Conservation (phyloP, 495 filamentous ascomycete species). For the Cairneyella variabilis region DNA sequence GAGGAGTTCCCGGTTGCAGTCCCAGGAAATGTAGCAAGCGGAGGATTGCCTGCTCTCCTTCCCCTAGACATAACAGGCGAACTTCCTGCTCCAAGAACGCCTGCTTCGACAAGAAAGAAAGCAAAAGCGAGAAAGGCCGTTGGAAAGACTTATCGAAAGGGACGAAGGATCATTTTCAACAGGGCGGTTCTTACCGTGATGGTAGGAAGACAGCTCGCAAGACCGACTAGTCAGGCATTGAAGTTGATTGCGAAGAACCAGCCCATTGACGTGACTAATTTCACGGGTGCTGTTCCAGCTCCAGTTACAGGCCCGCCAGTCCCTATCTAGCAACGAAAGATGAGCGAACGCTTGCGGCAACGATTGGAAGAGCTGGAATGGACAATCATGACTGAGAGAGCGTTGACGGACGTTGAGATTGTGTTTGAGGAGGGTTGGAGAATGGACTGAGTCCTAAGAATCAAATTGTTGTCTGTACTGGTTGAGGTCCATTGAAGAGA, state of each 20-base stretch:
- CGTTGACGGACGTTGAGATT: conserved; percentile 14
- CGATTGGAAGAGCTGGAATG: conserved; percentile 12
- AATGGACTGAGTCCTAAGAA: not conserved
- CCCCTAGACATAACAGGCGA: conserved; percentile 2
- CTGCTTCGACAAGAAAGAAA: not conserved
- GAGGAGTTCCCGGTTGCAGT: not conserved
- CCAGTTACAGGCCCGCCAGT: conserved; percentile 4
- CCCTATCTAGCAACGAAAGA: conserved; percentile 10
- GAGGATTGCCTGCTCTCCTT: not conserved
- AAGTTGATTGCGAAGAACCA: conserved; percentile 10
- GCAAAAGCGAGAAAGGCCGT: not conserved
- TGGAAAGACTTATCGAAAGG: conserved; percentile 6
- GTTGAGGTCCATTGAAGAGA: too few species aligned
- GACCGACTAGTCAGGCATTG: conserved; percentile 13
- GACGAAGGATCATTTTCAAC: conserved; percentile 6
- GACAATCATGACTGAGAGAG: conserved; percentile 10
- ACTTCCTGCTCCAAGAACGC: not conserved
- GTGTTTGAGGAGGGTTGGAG: not conserved
- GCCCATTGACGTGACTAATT: not conserved
- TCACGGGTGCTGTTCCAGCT: not conserved
- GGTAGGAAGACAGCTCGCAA: conserved; percentile 22
- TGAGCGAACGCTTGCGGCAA: conserved; percentile 12
- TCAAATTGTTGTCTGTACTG: too few species aligned
- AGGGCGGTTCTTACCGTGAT: conserved; percentile 16
- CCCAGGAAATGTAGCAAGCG: not conserved